Base-by-base conservation (phyloP, 768 basidiomycete genomes). In the Mycena capillaripes region DNA sequence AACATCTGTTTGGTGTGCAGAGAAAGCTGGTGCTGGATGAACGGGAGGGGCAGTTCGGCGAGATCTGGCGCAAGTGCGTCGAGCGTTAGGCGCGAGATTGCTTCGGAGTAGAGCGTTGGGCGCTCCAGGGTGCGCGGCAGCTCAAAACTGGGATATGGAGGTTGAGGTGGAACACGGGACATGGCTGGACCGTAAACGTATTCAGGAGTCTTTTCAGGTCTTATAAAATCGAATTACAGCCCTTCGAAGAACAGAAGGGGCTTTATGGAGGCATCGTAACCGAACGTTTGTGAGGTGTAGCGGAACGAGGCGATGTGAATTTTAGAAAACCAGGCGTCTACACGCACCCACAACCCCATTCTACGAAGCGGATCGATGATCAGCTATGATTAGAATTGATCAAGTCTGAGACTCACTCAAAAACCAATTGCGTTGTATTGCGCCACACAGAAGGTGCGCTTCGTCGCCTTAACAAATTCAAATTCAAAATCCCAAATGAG, bases 1-100 rank as follows among this genome's bases (percentile, higher is more conserved):
- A 65, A 9, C 57, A 73, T 53, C 29, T 44, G 48, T 3, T 36
- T 50, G 7, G 44, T 42, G 16, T 42, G 34, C 16, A 58, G 23
- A n/a, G 23, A 19, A 25, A 69, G 25, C 59, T 73, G 72, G 38
- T 83, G 80, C 23, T 82, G 85, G 61, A 90, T 81, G 72, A 87
- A 90, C 23, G 84, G 82, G 48, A 87, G 75, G 1, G 87, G 86
- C 2, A 86, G 79, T 17, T 83, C 82, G 16, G 69, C 79, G n/a
- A 89, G 79, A 21, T 81, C 83, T 58, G 86, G 84, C 30, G 86
- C 84, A 71, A 88, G 78, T 3, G 83, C 84, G 8, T 79, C 79
- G 52, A 90, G 70, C 55, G 81, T 82, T 48, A 83, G 84, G n/a
- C 78, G 73, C n/a, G 80, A 73, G 12, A 78, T 66, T 40, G 78